Evolutionary conservation across 768 basidiomycete species (phyloP).

Genomic region (Auriculariales sp.): DNA sequence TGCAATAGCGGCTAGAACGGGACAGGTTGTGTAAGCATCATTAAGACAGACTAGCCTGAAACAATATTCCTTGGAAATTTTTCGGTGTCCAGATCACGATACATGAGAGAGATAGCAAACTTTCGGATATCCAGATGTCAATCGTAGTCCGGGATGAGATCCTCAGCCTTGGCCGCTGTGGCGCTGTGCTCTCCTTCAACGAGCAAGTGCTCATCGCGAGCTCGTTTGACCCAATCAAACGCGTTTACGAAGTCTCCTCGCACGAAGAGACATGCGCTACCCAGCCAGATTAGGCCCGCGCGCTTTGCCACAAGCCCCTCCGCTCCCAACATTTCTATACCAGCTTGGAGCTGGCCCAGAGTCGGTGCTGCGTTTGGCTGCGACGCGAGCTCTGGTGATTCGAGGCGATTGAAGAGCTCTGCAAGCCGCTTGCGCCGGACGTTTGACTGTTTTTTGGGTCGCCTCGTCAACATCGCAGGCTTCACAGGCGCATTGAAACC

Average conservation of each 20-base stretch:
- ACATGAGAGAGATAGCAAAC: no score
- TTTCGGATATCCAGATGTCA: no score
- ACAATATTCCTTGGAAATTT: no score
- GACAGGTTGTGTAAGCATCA: no score
- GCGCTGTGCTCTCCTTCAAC: not conserved
- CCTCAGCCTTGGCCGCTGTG: no score
- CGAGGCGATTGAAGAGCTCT: not conserved
- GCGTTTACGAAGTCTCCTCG: not conserved
- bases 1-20: no score
- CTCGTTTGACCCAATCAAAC: not conserved
- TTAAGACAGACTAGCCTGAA: no score
- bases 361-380: not conserved
- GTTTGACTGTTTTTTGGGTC: slow-evolving; percentile 5
- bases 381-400: no score
- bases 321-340: not conserved
- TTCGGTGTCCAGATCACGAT: no score
- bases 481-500: slow-evolving; percentile 4
- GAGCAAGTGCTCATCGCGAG: not conserved
- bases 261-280: not conserved
- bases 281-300: not conserved
- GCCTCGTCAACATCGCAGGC: not conserved
- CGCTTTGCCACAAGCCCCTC: not conserved
- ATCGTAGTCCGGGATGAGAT: no score
- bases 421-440: not conserved
- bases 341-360: not conserved